Base-by-base conservation (phyloP, 768 basidiomycete species). In the Leccinum rimulosum region DNA sequence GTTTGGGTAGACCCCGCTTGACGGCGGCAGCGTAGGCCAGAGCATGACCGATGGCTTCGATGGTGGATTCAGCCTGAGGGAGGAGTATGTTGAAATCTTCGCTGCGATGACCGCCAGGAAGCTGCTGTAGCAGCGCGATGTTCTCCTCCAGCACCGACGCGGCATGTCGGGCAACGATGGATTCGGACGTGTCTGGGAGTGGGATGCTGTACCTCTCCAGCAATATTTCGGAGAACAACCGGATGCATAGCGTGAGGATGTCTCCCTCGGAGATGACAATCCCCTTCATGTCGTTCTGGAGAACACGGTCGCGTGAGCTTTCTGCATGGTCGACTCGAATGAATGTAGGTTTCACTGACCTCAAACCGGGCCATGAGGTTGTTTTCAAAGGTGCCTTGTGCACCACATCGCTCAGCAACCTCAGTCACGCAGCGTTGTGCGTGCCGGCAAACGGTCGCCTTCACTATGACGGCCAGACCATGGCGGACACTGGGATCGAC, bases 321-420 rank as follows among this genome's bases (percentile, higher is more conserved):
- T 17, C 36, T 38, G 17, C 15, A n/a, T 6, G 15, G 15, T 43
- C 33, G 33, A 3, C 33, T 35, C 33, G 12, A 35, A 35, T 0
- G 33, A 14, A 14, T 14, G 33, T 35, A 12, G 3, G 33, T 35
- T 35, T 35, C 33, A 64, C 72, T 3, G 56, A 84, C 85, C 75
- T 84, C 80, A 31, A 82, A 77, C 48, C 75, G 75, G 5, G 80
- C 79, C 75, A 87, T 80, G 63, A 83, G 82, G 64, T 87, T 88
- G 56, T 82, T 80, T 53, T 83, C 85, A 56, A 86, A 86, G 0
- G 83, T 80, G 3, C 86, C 85, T 69, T 87, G 85, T 3, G 84
- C 86, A 51, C 86, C 86, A 57, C 83, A 86, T 11, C 86, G 77
- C 61, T 88, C 86, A 6, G 83, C 76, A n/a, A 87, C 74, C 56